Percentiles rank a stretch among this genome's conserved stretches.
phyloP scores from a whole-genome alignment of 352 stramenopile species.

The Phytophthora ohioensis region DNA sequence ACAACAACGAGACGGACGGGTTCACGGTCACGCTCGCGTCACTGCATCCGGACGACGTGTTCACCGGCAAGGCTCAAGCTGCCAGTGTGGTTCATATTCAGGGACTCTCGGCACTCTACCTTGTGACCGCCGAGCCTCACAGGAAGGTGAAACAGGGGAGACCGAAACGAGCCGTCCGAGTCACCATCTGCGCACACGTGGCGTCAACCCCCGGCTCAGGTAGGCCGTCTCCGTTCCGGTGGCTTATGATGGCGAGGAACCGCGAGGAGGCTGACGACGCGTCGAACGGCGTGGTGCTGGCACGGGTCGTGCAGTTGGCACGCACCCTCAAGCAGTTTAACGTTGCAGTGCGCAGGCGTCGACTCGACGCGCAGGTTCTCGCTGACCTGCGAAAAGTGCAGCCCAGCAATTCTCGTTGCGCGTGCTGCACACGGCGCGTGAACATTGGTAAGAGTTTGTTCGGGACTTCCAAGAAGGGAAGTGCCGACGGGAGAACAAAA shows the following conservation, averaged over 20 bases:
- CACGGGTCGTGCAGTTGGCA: constrained; percentile 31
- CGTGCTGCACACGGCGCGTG: constrained; percentile 46
- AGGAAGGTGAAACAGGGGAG: constrained; percentile 24
- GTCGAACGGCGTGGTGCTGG: constrained; percentile 34
- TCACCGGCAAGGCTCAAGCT: constrained; percentile 54
- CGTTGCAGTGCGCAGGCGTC: constrained; percentile 38
- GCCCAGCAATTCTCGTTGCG: constrained; percentile 38
- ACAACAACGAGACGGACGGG: constrained; percentile 14
- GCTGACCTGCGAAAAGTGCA: constrained; percentile 41
- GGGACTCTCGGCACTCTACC: constrained; percentile 40
- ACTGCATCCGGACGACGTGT: constrained; percentile 51
- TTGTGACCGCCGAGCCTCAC: constrained; percentile 36
- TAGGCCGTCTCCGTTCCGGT: constrained; percentile 25
- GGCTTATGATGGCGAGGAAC: constrained; percentile 28
- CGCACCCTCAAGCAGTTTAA: constrained; percentile 30
- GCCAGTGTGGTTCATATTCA: constrained; percentile 44
- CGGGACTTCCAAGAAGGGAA: constrained; percentile 11
- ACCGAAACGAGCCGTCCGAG: constrained; percentile 37
- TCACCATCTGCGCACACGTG: constrained; percentile 52
- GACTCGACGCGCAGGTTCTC: constrained; percentile 50
- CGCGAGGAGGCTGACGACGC: constrained; percentile 35
- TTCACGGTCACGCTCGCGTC: constrained; percentile 54
- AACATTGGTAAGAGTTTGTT: constrained; percentile 37
- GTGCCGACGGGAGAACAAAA: constrained; percentile 10
- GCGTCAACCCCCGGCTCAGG: constrained; percentile 13